phyloP scores from a whole-genome alignment of 306 rosid genomes.

The Styphnolobium japonicum region DNA sequence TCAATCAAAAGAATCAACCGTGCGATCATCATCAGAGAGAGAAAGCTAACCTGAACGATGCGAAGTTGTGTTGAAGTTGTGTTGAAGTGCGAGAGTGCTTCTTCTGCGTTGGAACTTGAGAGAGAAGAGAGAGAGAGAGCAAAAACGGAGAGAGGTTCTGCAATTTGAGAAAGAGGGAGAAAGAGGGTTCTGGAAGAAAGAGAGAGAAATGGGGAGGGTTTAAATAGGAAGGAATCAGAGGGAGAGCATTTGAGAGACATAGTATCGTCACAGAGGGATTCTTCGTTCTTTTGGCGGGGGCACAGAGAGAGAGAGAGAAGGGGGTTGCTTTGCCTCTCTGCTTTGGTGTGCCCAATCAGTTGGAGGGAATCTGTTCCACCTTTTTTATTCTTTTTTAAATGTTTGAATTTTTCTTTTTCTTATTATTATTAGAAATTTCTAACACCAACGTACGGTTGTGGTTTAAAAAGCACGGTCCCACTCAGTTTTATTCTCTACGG shows the following conservation, averaged over 20 bases:
- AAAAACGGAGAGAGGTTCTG: not conserved
- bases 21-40: not conserved
- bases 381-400: not conserved
- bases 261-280: not conserved
- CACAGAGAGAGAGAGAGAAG: not conserved
- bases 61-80: not conserved
- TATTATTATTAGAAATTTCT: too few species aligned
- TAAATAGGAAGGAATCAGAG: not conserved
- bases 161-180: not conserved
- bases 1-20: not conserved
- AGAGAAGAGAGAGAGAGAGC: not conserved
- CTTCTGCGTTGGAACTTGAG: not conserved
- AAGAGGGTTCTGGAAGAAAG: not conserved
- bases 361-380: constrained; percentile 50
- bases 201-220: not conserved
- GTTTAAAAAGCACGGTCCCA: not conserved
- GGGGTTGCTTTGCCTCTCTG: not conserved
- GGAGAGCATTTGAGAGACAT: not conserved
- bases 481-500: not conserved
- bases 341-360: constrained; percentile 38
- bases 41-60: not conserved
- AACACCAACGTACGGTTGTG: not conserved
- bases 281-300: constrained; percentile 38
- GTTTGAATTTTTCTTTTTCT: not conserved
- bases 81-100: not conserved